Evolutionary conservation across 129 eudicot genomes (phyloP), one percentile per base, ranked within the genome.

Genomic region (Lactuca saligna): DNA sequence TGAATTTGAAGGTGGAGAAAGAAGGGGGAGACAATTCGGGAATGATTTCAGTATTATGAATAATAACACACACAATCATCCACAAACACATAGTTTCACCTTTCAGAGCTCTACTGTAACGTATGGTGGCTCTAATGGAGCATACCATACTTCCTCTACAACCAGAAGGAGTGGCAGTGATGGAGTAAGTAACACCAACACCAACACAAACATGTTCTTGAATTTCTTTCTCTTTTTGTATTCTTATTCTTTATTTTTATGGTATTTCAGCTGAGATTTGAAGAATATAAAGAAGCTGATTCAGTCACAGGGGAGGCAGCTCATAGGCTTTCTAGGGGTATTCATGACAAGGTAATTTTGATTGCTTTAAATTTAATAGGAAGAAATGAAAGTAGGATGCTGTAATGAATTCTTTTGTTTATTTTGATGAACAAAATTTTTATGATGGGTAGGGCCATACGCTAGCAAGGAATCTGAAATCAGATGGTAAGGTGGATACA

Each of bases 121-220:
- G 3, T 89, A 92, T 80, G 98, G 98, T 63, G 95, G 98, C 78
- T 76, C 86, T 49, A 75, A 93, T 78, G 97, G 97, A 74, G 79
- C 95, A 53, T 89, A 86, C 71, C 75, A 83, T 71, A 77, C 90
- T 33, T 63, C 83, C 34, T 85, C 97, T 66, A 75, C 68, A 33
- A 81, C 91, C 17, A 81, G 82, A 84, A 89, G 90, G 77, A 57
- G 65, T 17, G 95, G 97, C 53, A 89, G 93, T 75, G 97, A 93
- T 73, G 95, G 97, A 57, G 96, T 92, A 63, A 81, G 95, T 82
- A 44, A 35, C 34, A 12, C 16, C 15, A n/a, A 48, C 11, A 6
- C 17, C 15, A n/a, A 48, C 11, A 6, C 17, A 29, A 34, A 11
- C 65, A 12, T 9, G 15, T 46, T 57, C 17, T 38, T 12, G 9